Conservation (phyloP, 2,329 filamentous ascomycete genomes). For the Colletotrichum destructivum region DNA sequence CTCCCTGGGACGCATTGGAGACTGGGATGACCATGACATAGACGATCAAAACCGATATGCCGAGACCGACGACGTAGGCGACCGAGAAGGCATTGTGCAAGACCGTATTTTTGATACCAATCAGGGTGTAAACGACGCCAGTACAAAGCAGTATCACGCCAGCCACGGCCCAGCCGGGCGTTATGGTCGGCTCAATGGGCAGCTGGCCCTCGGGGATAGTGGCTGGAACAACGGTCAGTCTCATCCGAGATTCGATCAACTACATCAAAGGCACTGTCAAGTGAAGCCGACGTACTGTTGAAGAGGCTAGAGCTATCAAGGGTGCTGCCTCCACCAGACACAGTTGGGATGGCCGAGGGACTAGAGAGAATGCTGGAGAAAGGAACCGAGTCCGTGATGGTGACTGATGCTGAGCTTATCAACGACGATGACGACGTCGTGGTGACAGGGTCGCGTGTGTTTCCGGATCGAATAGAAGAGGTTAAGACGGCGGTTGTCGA, state of each 20-base stretch:
- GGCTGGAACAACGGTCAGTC: constrained; percentile 50
- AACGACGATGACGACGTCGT: constrained; percentile 8
- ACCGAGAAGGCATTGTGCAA: constrained; percentile 87
- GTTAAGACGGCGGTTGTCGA: constrained; percentile 46
- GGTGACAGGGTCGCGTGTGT: constrained; percentile 11
- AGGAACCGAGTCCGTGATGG: constrained; percentile 16
- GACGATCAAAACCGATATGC: constrained; percentile 85
- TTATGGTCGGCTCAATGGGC: constrained; percentile 81
- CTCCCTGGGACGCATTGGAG: constrained; percentile 83
- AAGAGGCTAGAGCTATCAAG: constrained; percentile 51
- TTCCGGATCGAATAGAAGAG: constrained; percentile 30
- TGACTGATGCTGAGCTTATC: constrained; percentile 11
- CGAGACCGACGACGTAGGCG: constrained; percentile 79
- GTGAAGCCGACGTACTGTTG: constrained; percentile 51
- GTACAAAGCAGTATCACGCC: constrained; percentile 82
- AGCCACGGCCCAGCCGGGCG: constrained; percentile 84
- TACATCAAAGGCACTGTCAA: neutral
- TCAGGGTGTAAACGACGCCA: constrained; percentile 79
- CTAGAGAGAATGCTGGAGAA: constrained; percentile 15
- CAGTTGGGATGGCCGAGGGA: constrained; percentile 30
- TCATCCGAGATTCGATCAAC: neutral
- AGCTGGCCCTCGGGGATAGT: constrained; percentile 69
- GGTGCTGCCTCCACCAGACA: constrained; percentile 41
- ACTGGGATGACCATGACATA: constrained; percentile 91
- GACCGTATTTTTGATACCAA: constrained; percentile 87